Conservation (phyloP, 2,329 filamentous ascomycete species). For the Ophiosphaerella korrae region DNA sequence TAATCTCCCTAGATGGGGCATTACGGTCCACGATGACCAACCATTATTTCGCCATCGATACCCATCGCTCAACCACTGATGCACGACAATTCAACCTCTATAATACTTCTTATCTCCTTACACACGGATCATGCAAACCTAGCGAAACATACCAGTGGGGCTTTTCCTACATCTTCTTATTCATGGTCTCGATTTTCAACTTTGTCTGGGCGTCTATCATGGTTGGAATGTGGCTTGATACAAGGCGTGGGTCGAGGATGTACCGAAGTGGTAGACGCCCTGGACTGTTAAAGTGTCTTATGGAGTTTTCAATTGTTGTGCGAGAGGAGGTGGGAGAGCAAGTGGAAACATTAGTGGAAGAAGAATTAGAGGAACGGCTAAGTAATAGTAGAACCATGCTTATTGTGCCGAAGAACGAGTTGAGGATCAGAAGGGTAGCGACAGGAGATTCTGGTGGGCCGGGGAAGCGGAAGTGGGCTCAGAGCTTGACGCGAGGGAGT, state of each 20-base stretch:
- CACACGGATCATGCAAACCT: conserved; percentile 36
- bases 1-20: no score
- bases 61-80: neutral
- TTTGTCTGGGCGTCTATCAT: conserved; percentile 42
- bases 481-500: conserved; percentile 31
- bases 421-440: conserved; percentile 26
- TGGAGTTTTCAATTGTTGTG: conserved; percentile 35
- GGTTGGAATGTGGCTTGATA: conserved; percentile 42
- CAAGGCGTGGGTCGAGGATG: conserved; percentile 32
- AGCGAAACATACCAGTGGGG: conserved; percentile 43
- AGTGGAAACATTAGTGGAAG: conserved; percentile 24
- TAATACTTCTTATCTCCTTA: conserved; percentile 22
- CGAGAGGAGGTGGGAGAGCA: conserved; percentile 32
- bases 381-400: conserved; percentile 27
- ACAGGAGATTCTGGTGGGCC: conserved; percentile 2
- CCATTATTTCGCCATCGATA: neutral
- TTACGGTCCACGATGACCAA: no score
- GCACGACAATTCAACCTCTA: conserved; percentile 25
- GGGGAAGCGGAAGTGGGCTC: conserved; percentile 23
- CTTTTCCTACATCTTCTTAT: conserved; percentile 44
- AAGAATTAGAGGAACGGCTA: conserved; percentile 25
- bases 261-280: conserved; percentile 36
- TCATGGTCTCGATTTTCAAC: conserved; percentile 42
- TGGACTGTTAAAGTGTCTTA: conserved; percentile 33
- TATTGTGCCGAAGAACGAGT: conserved; percentile 29